These are phyloP conservation scores for Musa acuminata DNA, from an alignment of 176 grass and related monocot species.

Conservation along the genomic window DNA sequence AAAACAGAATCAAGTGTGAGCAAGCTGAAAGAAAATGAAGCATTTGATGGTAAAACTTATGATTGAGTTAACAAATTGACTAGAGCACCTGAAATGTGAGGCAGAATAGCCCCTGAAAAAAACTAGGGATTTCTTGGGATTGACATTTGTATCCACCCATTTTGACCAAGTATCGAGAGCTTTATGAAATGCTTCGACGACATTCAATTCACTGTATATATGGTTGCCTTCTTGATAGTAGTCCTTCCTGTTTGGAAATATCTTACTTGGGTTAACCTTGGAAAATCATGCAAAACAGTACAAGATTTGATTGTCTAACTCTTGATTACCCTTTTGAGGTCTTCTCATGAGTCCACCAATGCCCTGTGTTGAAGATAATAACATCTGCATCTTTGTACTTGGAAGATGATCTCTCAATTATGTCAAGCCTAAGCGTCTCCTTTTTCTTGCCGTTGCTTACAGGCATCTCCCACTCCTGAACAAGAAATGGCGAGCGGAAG, in stretches of 20 bases:
- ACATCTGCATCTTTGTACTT: conserved; percentile 87
- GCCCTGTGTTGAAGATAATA: conserved; percentile 90
- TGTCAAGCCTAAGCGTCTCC: conserved; percentile 89
- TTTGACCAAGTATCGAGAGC: conserved; percentile 84
- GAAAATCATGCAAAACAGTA: not conserved
- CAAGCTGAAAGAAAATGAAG: not conserved
- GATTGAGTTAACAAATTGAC: not conserved
- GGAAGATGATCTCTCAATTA: conserved; percentile 68
- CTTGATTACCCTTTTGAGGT: conserved; percentile 70
- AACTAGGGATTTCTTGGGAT: conserved; percentile 53
- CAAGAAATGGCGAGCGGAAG: conserved; percentile 87
- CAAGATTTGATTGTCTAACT: not conserved
- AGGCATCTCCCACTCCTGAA: conserved; percentile 73
- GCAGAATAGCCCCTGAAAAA: conserved; percentile 88
- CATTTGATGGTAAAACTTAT: not conserved
- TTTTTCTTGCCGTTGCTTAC: conserved; percentile 42
- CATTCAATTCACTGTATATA: conserved; percentile 67
- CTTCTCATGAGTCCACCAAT: conserved; percentile 99
- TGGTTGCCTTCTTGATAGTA: conserved; percentile 94
- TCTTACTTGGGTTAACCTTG: not conserved
- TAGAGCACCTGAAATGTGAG: conserved; percentile 73
- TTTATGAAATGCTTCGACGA: conserved; percentile 76
- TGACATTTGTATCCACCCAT: conserved; percentile 82
- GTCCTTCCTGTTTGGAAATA: conserved; percentile 51
- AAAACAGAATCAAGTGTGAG: conserved; percentile 11